Evolutionary conservation across 164 flowering plant species (phyloP), one percentile per base, ranked within the genome.

Genomic region (Magnolia sinica): DNA sequence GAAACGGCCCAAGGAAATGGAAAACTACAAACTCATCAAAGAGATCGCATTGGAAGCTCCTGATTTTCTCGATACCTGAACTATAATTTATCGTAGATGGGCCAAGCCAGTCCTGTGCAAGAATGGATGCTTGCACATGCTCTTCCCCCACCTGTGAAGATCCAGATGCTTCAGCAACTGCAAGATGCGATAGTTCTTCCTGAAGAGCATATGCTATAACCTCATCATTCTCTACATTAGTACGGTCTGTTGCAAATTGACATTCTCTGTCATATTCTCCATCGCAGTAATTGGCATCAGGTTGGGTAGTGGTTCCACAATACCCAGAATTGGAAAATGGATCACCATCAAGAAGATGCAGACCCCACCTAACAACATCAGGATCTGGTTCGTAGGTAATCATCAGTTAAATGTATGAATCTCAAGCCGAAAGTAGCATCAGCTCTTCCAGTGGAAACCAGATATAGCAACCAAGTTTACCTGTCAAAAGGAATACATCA

Each of bases 331-430:
- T 85, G 23, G 83, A 79, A 14, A 58, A 76, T 5, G 79, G 83
- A 7, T 88, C 85, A 69, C 91, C 87, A 50, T 89, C 83, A 16
- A 86, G 88, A 76, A 94, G 87, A 79, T 90, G 86, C 85, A 88
- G 88, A 79, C 93, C 90, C 98, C 98, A 92, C 66, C 79, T 85
- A 79, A 88, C 81, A 82, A 92, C 88, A 84, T 94, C 98, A 22
- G 92, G 84, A 83, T 92, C 98, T 81, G 83, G 94, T 82, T 90
- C 93, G 68, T 85, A 80, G 24, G 82, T 72, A 61, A 82, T 76
- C 87, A 84, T 84, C 64, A 19, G 45, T 29, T 68, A 11, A 13
- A 10, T 68, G 31, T 18, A 14, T 14, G 11, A 68, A 6, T 31
- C n/a, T 68, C n/a, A 31, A 29, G n/a, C 8, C 71, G 11, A 31